Evolutionary conservation across 495 filamentous ascomycete genomes (phyloP).

Genomic region (Aspergillus avenaceus): DNA sequence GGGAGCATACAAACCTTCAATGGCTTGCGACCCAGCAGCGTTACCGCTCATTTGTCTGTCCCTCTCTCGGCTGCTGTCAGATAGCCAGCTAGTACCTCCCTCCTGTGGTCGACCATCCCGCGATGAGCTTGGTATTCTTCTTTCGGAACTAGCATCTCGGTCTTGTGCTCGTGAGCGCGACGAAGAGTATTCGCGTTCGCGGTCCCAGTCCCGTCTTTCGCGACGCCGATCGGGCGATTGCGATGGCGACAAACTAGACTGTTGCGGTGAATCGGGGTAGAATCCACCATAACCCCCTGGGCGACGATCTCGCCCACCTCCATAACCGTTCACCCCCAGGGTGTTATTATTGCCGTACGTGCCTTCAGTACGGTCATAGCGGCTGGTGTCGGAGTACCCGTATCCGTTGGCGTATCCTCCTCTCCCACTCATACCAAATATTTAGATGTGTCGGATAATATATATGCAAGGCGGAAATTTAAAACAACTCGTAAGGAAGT

Average conservation of each 20-base stretch:
- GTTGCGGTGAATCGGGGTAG: slow-evolving; percentile 31
- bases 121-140: slow-evolving; percentile 20
- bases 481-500: neutral
- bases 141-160: slow-evolving; percentile 22
- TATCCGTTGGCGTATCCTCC: slow-evolving; percentile 41
- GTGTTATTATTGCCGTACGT: slow-evolving; percentile 29
- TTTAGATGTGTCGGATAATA: neutral
- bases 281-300: slow-evolving; percentile 47
- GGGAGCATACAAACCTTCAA: slow-evolving; percentile 32
- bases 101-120: slow-evolving; percentile 24
- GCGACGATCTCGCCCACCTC: slow-evolving; percentile 27
- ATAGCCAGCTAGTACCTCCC: slow-evolving; percentile 20
- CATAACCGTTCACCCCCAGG: slow-evolving; percentile 34
- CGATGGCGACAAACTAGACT: slow-evolving; percentile 19
- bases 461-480: neutral
- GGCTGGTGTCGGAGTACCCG: slow-evolving; percentile 39
- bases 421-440: slow-evolving; percentile 40
- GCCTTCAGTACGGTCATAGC: slow-evolving; percentile 36
- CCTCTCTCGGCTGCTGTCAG: slow-evolving; percentile 22
- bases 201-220: slow-evolving; percentile 29
- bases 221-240: slow-evolving; percentile 36
- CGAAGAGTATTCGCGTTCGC: slow-evolving; percentile 32
- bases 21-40: slow-evolving; percentile 28
- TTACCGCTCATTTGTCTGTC: slow-evolving; percentile 11
- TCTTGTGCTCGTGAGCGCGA: slow-evolving; percentile 39